Percentiles rank a stretch among this genome's conserved stretches.
phyloP scores from a whole-genome alignment of 2,329 filamentous ascomycete genomes.

The Grosmannia serpens region DNA sequence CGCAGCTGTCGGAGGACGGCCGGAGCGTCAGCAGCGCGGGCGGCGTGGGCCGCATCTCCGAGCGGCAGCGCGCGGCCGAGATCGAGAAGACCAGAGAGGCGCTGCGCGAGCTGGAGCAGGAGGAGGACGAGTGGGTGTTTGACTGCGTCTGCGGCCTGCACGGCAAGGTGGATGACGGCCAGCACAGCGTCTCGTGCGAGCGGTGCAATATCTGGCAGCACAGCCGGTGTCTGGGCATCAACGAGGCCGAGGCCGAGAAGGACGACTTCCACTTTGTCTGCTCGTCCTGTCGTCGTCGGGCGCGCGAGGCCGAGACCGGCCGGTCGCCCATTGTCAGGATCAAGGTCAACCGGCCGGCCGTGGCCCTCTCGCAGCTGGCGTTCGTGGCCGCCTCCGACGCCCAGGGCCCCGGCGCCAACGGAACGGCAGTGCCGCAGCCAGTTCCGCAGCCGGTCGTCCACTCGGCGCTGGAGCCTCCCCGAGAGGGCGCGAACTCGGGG shows the following conservation, averaged over 20 bases:
- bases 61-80: conserved; percentile 69
- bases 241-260: conserved; percentile 65
- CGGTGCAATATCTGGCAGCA: conserved; percentile 95
- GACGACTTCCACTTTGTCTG: conserved; percentile 86
- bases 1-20: conserved; percentile 65
- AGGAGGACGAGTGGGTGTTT: conserved; percentile 76
- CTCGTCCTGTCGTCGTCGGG: conserved; percentile 59
- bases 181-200: conserved; percentile 89
- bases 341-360: conserved; percentile 33
- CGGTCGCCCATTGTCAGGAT: conserved; percentile 34
- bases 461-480: not conserved
- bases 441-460: conserved; percentile 12
- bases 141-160: conserved; percentile 88
- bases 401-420: not conserved
- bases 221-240: conserved; percentile 78
- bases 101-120: conserved; percentile 53
- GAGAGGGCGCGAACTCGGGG: not conserved
- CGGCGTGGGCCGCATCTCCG: conserved; percentile 51
- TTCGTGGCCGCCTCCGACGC: no score
- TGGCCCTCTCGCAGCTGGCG: conserved; percentile 2
- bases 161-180: conserved; percentile 87
- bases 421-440: conserved; percentile 8
- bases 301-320: conserved; percentile 41
- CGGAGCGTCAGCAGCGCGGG: conserved; percentile 42
- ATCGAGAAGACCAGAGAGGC: conserved; percentile 71